Evolutionary conservation across 768 basidiomycete genomes (phyloP).

Genomic region (Scleroderma citrinum): DNA sequence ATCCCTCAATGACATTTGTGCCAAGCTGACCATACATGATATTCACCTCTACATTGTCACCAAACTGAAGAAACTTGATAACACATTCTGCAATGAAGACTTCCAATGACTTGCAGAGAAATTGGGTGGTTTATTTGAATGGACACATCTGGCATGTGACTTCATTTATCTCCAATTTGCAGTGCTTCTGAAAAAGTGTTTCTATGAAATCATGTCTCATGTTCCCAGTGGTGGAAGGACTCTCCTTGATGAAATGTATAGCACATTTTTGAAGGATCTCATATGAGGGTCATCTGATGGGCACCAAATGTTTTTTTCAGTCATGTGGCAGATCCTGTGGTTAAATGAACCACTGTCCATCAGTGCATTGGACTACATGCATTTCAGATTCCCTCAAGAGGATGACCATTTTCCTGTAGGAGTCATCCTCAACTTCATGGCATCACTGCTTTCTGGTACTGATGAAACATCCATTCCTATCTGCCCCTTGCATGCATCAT

Average conservation of each 20-base stretch:
- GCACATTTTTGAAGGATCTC: neutral
- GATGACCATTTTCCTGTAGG: neutral
- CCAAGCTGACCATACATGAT: neutral
- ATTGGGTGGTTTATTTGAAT: neutral
- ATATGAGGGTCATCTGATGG: neutral
- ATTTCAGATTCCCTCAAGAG: neutral
- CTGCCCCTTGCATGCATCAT: slow-evolving; percentile 20
- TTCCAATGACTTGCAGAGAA: neutral
- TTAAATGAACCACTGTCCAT: neutral
- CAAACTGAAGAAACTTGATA: neutral
- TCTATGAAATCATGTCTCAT: neutral
- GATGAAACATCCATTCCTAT: neutral
- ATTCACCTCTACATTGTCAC: neutral
- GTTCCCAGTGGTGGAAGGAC: neutral
- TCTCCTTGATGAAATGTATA: neutral
- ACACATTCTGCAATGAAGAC: neutral
- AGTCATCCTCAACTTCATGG: neutral
- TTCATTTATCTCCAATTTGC: neutral
- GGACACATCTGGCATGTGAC: neutral
- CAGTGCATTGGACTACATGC: neutral
- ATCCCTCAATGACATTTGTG: neutral
- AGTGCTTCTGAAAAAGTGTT: neutral
- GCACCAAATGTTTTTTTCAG: neutral
- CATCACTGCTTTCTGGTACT: slow-evolving; percentile 2
- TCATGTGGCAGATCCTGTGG: neutral